Conservation (phyloP, 2,329 filamentous ascomycete genomes). For the Pyrenophora teres region DNA sequence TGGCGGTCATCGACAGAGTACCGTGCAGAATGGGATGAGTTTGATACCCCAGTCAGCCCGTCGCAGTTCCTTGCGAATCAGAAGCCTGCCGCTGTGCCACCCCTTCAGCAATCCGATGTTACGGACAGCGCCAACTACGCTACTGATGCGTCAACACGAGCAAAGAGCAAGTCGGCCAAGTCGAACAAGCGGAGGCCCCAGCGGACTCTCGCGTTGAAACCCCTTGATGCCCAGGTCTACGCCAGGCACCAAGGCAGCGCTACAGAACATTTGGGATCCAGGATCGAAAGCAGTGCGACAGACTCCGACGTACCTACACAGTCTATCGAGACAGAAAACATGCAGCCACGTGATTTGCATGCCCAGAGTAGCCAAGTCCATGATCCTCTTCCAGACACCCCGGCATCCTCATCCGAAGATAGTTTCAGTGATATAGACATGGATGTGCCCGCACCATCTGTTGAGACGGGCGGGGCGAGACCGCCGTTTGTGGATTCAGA, state of each 20-base stretch:
- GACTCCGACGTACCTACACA: constrained; percentile 1
- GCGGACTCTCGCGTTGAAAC: constrained; percentile 22
- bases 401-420: background rate
- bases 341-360: no score
- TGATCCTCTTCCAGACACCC: background rate
- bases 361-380: background rate
- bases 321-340: no score
- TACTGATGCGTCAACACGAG: constrained; percentile 1
- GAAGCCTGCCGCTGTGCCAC: constrained; percentile 7
- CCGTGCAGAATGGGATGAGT: constrained; percentile 57
- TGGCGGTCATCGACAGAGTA: constrained; percentile 57
- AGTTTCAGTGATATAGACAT: background rate
- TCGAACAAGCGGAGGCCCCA: background rate
- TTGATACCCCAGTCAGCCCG: constrained; percentile 18
- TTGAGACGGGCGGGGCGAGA: background rate
- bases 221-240: constrained; percentile 28
- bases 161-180: background rate
- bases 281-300: background rate
- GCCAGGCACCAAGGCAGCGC: constrained; percentile 25
- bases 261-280: background rate
- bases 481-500: background rate
- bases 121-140: background rate
- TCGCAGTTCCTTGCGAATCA: constrained; percentile 27
- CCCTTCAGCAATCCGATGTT: background rate
- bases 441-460: constrained; percentile 4